Conservation (phyloP, 352 stramenopile species). For the Globisporangium middletonii region DNA sequence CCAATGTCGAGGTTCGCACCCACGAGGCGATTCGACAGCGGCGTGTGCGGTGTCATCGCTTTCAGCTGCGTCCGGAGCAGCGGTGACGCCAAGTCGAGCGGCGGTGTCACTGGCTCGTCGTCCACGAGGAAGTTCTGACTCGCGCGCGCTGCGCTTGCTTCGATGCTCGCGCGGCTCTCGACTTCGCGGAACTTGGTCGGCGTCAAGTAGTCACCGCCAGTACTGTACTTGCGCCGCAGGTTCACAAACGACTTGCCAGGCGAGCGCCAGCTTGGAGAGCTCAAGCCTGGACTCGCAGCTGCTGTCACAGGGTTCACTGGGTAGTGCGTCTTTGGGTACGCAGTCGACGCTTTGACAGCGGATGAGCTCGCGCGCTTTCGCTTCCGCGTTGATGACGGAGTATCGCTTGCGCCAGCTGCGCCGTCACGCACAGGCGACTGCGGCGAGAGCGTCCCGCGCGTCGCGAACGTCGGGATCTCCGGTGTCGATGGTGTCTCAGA, state of each 20-base stretch:
- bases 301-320: conserved; percentile 17
- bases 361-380: conserved; percentile 29
- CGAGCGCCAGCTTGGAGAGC: conserved; percentile 11
- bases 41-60: conserved; percentile 78
- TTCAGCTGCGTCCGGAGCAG: conserved; percentile 76
- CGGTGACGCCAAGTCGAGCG: conserved; percentile 69
- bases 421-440: conserved; percentile 5
- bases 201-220: conserved; percentile 35
- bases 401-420: conserved; percentile 2
- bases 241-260: conserved; percentile 25
- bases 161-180: conserved; percentile 21
- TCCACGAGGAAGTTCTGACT: conserved; percentile 32
- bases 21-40: conserved; percentile 77
- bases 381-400: conserved; percentile 31
- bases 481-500: conserved; percentile 33
- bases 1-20: conserved; percentile 70
- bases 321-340: conserved; percentile 49
- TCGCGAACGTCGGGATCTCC: conserved; percentile 55
- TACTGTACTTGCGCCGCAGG: conserved; percentile 69
- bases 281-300: conserved; percentile 15
- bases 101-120: conserved; percentile 53
- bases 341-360: conserved; percentile 18
- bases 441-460: conserved; percentile 23
- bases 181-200: conserved; percentile 23
- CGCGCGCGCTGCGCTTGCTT: conserved; percentile 25